Evolutionary conservation across 1,284 basidiomycete genomes (phyloP).

Genomic region (Volvariella surrecta): DNA sequence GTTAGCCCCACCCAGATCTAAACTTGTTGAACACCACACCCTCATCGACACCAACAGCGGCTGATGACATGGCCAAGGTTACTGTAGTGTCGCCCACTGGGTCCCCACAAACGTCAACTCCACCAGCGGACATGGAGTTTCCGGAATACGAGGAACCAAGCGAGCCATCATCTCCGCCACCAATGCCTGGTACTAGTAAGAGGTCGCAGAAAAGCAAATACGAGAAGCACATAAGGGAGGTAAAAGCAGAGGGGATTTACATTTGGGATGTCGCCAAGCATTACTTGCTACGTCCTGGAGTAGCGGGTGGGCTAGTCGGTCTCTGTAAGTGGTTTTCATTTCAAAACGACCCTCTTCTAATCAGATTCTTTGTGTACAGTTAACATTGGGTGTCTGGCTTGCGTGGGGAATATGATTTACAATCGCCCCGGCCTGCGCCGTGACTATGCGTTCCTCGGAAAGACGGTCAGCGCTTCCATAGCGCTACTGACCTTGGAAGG

Average conservation of each 20-base stretch:
- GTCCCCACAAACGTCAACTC: slow-evolving; percentile 35
- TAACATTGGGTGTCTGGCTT: slow-evolving; percentile 64
- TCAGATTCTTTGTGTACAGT: slow-evolving; percentile 29
- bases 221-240: slow-evolving; percentile 33
- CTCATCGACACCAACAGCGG: slow-evolving; percentile 37
- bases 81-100: slow-evolving; percentile 41
- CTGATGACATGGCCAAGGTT: slow-evolving; percentile 42
- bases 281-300: slow-evolving; percentile 56
- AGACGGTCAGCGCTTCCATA: slow-evolving; percentile 44
- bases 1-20: slow-evolving; percentile 58
- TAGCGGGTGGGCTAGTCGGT: slow-evolving; percentile 68
- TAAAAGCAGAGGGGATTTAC: slow-evolving; percentile 43
- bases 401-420: slow-evolving; percentile 60
- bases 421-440: slow-evolving; percentile 53
- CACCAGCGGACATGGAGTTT: slow-evolving; percentile 12
- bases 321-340: slow-evolving; percentile 37
- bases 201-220: slow-evolving; percentile 14
- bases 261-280: slow-evolving; percentile 53
- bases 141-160: background rate
- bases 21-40: slow-evolving; percentile 50
- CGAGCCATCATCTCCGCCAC: slow-evolving; percentile 5
- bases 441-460: slow-evolving; percentile 47
- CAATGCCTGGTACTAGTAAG: slow-evolving; percentile 8
- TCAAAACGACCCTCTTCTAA: slow-evolving; percentile 1
- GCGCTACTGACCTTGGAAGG: slow-evolving; percentile 57